These are phyloP conservation scores for Epicoccum nigrum DNA, from an alignment of 2,329 filamentous ascomycete species.

Conservation along the genomic window DNA sequence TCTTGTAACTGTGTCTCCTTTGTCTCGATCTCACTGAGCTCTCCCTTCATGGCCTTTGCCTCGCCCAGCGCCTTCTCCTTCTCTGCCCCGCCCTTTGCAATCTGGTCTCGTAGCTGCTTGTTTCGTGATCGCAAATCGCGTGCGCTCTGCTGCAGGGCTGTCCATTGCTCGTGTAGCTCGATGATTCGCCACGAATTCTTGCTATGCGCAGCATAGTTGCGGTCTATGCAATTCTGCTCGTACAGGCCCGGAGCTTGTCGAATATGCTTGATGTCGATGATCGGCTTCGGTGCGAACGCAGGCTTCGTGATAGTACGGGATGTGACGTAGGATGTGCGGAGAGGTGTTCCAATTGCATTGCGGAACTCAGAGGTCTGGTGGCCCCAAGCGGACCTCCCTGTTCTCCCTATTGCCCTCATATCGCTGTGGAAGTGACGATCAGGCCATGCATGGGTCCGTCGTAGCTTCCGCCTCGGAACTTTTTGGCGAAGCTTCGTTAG, in stretches of 20 bases:
- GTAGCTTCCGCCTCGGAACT: constrained; percentile 14
- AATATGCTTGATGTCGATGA: constrained; percentile 86
- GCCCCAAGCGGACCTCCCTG: constrained; percentile 24
- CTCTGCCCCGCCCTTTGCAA: constrained; percentile 49
- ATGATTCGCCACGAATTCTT: constrained; percentile 61
- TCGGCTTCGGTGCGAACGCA: constrained; percentile 76
- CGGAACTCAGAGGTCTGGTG: constrained; percentile 12
- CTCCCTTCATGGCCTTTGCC: constrained; percentile 68
- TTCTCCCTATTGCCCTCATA: constrained; percentile 32
- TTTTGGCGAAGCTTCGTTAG: constrained; percentile 19
- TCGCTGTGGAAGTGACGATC: constrained; percentile 9
- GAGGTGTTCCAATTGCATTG: not conserved
- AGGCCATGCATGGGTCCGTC: constrained; percentile 12
- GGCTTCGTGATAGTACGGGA: constrained; percentile 60
- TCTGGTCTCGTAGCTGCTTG: constrained; percentile 66
- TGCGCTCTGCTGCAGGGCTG: constrained; percentile 62
- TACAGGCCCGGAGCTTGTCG: constrained; percentile 82
- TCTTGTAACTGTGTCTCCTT: constrained; percentile 64
- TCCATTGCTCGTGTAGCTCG: constrained; percentile 55
- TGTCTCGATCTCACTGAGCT: constrained; percentile 65
- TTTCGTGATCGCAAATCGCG: constrained; percentile 68
- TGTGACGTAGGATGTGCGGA: constrained; percentile 39
- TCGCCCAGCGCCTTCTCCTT: constrained; percentile 65
- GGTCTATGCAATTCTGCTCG: constrained; percentile 79
- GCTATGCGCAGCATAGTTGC: constrained; percentile 73